Conservation (phyloP, 768 basidiomycete genomes). For the Lactarius psammicola region DNA sequence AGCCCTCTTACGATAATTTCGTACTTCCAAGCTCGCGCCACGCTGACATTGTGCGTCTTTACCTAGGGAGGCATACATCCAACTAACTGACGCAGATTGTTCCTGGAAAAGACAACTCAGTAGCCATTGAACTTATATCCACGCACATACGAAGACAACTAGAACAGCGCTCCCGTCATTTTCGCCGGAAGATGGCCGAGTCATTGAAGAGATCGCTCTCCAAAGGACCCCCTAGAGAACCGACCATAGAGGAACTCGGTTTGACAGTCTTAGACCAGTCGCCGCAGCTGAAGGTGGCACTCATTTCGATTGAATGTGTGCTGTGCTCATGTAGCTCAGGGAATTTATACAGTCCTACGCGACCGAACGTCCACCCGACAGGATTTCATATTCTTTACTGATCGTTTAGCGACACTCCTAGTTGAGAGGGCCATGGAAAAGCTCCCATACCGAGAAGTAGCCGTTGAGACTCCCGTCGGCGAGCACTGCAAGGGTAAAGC, state of each 20-base stretch:
- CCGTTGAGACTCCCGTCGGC: constrained; percentile 67
- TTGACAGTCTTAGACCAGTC: constrained; percentile 73
- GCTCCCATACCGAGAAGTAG: constrained; percentile 66
- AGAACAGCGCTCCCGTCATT: constrained; percentile 68
- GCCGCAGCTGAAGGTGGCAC: constrained; percentile 68
- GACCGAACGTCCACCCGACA: constrained; percentile 66
- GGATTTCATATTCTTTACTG: constrained; percentile 92
- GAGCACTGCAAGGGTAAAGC: constrained; percentile 57
- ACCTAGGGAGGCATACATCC: not conserved
- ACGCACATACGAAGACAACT: constrained; percentile 87
- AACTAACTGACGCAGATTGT: constrained; percentile 65
- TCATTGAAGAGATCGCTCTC: constrained; percentile 31
- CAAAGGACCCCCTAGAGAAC: constrained; percentile 22
- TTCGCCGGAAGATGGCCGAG: constrained; percentile 69
- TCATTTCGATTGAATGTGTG: not conserved
- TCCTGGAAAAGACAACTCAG: constrained; percentile 85
- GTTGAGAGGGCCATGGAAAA: constrained; percentile 81
- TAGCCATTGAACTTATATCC: constrained; percentile 91
- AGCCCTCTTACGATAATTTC: constrained; percentile 92
- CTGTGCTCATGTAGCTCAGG: constrained; percentile 44
- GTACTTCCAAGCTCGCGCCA: constrained; percentile 82
- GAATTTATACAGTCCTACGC: constrained; percentile 85
- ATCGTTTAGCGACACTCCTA: constrained; percentile 80
- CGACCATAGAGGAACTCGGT: constrained; percentile 44
- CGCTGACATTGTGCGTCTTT: constrained; percentile 75